Evolutionary conservation across 179 eudicot species (phyloP).

Genomic region (Gypsophila paniculata): DNA sequence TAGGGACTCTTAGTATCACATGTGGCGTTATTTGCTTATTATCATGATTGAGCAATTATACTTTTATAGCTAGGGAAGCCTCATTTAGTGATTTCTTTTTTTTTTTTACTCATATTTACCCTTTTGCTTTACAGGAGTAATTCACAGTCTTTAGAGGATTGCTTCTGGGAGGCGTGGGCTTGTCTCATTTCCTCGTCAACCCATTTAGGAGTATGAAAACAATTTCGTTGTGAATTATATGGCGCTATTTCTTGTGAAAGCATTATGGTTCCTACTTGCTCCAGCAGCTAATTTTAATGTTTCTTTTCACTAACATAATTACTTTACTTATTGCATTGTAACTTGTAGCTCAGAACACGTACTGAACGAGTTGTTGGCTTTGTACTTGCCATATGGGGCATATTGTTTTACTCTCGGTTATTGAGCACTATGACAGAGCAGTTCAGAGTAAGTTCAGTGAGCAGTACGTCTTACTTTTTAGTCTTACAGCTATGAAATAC

Average conservation of each 20-base stretch:
- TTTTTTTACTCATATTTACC: neutral
- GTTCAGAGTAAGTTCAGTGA: slow-evolving; percentile 65
- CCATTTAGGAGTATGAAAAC: slow-evolving; percentile 64
- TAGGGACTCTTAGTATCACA: neutral
- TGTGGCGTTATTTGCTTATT: slow-evolving; percentile 8
- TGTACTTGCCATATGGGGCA: slow-evolving; percentile 96
- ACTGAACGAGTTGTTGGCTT: slow-evolving; percentile 87
- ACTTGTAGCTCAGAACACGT: slow-evolving; percentile 77
- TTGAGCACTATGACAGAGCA: slow-evolving; percentile 98
- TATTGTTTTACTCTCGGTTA: slow-evolving; percentile 84
- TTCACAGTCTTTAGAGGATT: slow-evolving; percentile 74
- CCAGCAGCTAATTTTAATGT: neutral
- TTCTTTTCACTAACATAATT: slow-evolving; percentile 4
- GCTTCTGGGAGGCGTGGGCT: slow-evolving; percentile 99
- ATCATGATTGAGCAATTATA: neutral
- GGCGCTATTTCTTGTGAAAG: slow-evolving; percentile 23
- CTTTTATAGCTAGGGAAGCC: neutral
- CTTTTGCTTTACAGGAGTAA: slow-evolving; percentile 45
- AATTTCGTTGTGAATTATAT: slow-evolving; percentile 24
- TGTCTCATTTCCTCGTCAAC: slow-evolving; percentile 83
- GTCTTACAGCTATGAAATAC: slow-evolving; percentile 3
- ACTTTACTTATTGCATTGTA: slow-evolving; percentile 9
- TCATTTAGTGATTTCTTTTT: neutral
- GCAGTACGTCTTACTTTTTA: neutral
- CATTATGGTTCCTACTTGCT: slow-evolving; percentile 18